Evolutionary conservation across 2,329 filamentous ascomycete species (phyloP).

Genomic region (Aspergillus intermedius): DNA sequence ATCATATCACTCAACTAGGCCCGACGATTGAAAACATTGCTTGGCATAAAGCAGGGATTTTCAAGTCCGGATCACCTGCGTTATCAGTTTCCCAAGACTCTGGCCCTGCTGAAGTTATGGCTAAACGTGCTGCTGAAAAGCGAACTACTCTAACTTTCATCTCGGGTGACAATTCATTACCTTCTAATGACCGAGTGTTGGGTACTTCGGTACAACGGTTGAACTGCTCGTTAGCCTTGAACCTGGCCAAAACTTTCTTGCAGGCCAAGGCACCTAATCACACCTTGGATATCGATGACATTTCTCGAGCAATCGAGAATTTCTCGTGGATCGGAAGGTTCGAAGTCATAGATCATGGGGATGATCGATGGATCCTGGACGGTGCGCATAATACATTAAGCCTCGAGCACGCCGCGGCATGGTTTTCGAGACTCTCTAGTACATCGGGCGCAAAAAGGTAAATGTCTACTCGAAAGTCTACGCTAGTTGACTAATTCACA

Average conservation of each 20-base stretch:
- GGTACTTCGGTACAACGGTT: constrained; percentile 23
- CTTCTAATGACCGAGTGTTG: constrained; percentile 12
- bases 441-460: constrained; percentile 3
- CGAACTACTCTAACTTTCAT: constrained; percentile 44
- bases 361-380: constrained; percentile 35
- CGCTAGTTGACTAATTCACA: not conserved
- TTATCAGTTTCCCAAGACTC: constrained; percentile 53
- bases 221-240: constrained; percentile 28
- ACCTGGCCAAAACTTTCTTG: constrained; percentile 19
- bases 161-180: constrained; percentile 1
- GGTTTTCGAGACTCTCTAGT: constrained; percentile 26
- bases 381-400: constrained; percentile 41
- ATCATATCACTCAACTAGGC: constrained; percentile 60
- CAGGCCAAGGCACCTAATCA: constrained; percentile 11
- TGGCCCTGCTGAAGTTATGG: constrained; percentile 42
- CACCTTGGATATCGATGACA: constrained; percentile 14
- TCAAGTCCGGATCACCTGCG: constrained; percentile 54
- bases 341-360: constrained; percentile 20
- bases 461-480: not conserved
- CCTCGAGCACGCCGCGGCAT: constrained; percentile 29
- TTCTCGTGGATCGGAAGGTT: constrained; percentile 32
- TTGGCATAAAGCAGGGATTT: constrained; percentile 69
- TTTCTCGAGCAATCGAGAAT: constrained; percentile 16
- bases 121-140: constrained; percentile 49
- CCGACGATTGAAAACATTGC: constrained; percentile 59